These are phyloP conservation scores for Geotrichum reessii DNA, from an alignment of 1,139 yeast genomes.

Conservation along the genomic window DNA sequence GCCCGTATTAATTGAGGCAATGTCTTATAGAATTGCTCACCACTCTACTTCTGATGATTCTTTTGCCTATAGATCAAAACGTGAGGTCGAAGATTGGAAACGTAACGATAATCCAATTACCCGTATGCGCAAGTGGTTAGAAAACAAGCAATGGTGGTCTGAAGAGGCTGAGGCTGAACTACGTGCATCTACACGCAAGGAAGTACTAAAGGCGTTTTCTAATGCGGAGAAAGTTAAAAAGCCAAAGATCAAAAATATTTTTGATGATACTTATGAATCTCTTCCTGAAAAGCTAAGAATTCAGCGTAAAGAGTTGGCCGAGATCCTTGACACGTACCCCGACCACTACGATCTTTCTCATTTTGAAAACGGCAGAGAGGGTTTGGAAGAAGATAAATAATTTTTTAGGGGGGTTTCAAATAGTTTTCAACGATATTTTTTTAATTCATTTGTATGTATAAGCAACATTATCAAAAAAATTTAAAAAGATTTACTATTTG, in stretches of 20 bases:
- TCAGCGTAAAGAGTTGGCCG: constrained; percentile 32
- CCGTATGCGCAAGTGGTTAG: constrained; percentile 36
- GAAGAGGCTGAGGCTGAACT: constrained; percentile 31
- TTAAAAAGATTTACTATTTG: neutral
- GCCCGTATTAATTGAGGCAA: constrained; percentile 37
- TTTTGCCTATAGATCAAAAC: constrained; percentile 35
- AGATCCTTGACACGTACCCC: constrained; percentile 32
- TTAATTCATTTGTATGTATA: neutral
- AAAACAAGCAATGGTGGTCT: constrained; percentile 32
- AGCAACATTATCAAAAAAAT: constrained; percentile 1
- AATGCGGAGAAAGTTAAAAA: constrained; percentile 34
- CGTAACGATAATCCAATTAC: constrained; percentile 36
- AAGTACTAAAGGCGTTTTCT: constrained; percentile 30
- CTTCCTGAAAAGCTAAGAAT: constrained; percentile 28
- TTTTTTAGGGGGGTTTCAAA: neutral
- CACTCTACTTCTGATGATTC: constrained; percentile 39
- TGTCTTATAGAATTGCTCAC: constrained; percentile 38
- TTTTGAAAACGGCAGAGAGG: constrained; percentile 30
- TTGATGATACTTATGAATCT: constrained; percentile 29
- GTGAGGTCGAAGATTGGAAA: constrained; percentile 38
- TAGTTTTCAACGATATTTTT: neutral
- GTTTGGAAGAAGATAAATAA: constrained; percentile 20
- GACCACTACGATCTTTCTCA: constrained; percentile 31
- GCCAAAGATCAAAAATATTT: constrained; percentile 31
- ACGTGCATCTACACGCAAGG: constrained; percentile 27